phyloP scores from a whole-genome alignment of 305 asterid genomes.

The Solanum hybrid region DNA sequence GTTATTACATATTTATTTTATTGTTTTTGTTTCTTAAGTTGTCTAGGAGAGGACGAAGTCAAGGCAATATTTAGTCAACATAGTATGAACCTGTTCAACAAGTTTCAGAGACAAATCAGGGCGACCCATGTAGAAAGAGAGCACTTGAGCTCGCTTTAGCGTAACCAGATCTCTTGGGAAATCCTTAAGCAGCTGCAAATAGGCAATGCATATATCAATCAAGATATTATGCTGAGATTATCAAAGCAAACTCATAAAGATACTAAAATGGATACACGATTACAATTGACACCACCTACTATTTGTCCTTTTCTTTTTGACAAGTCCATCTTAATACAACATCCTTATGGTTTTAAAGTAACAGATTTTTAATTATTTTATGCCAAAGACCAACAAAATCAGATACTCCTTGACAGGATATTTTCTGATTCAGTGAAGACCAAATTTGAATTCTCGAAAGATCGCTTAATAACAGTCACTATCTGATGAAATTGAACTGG shows the following conservation, averaged over 20 bases:
- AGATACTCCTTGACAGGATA: not conserved
- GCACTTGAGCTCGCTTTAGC: conserved; percentile 77
- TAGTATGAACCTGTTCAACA: conserved; percentile 55
- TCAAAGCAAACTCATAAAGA: not conserved
- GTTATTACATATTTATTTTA: not conserved
- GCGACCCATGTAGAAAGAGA: conserved; percentile 87
- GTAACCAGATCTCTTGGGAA: conserved; percentile 82
- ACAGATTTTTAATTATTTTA: not conserved
- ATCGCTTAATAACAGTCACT: not conserved
- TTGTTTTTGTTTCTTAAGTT: not conserved
- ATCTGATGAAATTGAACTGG: not conserved
- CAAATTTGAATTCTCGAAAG: not conserved
- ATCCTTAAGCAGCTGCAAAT: conserved; percentile 52
- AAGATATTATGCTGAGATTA: not conserved
- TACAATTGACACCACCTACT: not conserved
- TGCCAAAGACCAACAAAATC: not conserved
- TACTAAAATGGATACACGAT: not conserved
- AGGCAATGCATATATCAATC: not conserved
- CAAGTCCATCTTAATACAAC: not conserved
- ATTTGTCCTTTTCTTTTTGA: not conserved
- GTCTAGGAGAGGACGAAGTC: conserved; percentile 1
- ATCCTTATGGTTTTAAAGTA: not conserved
- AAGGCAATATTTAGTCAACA: not conserved
- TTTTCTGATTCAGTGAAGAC: not conserved
- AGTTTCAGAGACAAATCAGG: conserved; percentile 63